A percentile compares a stretch with the other conserved stretches of the same genome.
These are phyloP conservation scores for Raffaelea albimanens DNA, from an alignment of 2,329 filamentous ascomycete genomes.

Conservation along the genomic window DNA sequence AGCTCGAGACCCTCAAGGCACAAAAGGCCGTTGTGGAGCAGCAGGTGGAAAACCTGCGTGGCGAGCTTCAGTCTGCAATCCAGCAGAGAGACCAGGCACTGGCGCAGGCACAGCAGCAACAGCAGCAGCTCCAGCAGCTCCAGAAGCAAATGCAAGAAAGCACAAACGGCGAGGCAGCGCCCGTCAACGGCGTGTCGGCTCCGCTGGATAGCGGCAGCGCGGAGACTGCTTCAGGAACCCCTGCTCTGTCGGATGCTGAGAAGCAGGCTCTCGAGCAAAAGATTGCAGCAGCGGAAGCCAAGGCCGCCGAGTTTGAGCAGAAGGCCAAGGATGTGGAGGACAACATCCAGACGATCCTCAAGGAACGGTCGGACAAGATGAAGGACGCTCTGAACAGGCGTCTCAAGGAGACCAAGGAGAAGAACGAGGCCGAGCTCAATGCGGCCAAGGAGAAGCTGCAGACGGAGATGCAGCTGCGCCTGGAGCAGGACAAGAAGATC, in stretches of 20 bases:
- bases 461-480: slow-evolving; percentile 33
- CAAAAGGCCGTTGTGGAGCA: slow-evolving; percentile 62
- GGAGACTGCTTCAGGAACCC: not conserved
- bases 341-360: slow-evolving; percentile 49
- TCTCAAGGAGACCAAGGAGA: slow-evolving; percentile 54
- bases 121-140: not conserved
- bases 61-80: slow-evolving; percentile 52
- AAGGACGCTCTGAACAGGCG: slow-evolving; percentile 59
- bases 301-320: slow-evolving; percentile 53
- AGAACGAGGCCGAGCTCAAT: slow-evolving; percentile 39
- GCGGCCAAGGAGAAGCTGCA: slow-evolving; percentile 43
- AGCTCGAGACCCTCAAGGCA: slow-evolving; percentile 55
- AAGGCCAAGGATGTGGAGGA: slow-evolving; percentile 58
- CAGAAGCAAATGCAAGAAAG: not conserved
- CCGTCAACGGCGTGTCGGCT: slow-evolving; percentile 16
- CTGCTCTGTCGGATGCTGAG: slow-evolving; percentile 42
- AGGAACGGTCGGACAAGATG: slow-evolving; percentile 60
- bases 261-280: slow-evolving; percentile 53
- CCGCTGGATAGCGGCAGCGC: slow-evolving; percentile 7
- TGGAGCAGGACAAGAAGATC: slow-evolving; percentile 56
- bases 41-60: slow-evolving; percentile 44
- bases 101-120: slow-evolving; percentile 2
- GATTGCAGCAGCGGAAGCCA: slow-evolving; percentile 50
- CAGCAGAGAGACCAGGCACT: slow-evolving; percentile 50
- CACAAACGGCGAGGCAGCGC: not conserved